Base-by-base conservation (phyloP, 495 filamentous ascomycete species). In the Trypethelium eluteriae region DNA sequence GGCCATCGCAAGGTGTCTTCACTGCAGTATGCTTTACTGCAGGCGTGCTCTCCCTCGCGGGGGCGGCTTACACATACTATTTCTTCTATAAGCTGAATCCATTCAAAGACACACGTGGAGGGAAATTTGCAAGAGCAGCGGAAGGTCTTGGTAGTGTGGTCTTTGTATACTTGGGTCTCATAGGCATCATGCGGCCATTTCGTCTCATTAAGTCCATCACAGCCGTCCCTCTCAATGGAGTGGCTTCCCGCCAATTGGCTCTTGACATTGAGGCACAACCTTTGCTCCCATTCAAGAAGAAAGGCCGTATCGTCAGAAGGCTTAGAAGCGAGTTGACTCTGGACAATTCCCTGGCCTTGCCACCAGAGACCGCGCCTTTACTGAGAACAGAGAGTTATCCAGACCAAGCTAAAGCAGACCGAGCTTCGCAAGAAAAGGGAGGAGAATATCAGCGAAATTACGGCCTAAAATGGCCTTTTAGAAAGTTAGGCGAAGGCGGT, bases 41-140 rank as follows among this genome's bases (percentile, higher is more conserved):
- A 12, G 64, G 44, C 49, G 32, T 63, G 39, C 62, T 66, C 57
- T 65, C 65, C 38, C 1, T 73, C 47, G 12, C 56, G 7, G 65
- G 68, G 59, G 36, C 16, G 14, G 18, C 65, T 6, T 25, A 66
- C 14, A 34, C 67, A 11, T 44, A 61, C 46, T 56, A 65, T 41
- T 36, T 62, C 44, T 71, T n/a, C 12, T 56, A 57, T 39, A 46
- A 39, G 44, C 38, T 39, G 36, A 64, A 6, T 12, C 5, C 66
- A 39, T 39, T 61, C 53, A 47, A 66, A 34, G 4, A 41, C 7
- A 44, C 53, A 12, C 36, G 1, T 10, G 34, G 16, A 32, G 38
- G 53, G 10, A 44, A 41, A 46, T 56, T 62, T n/a, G 35, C 44
- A 6, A 49, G 10, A 2, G 62, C 41, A 2, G 57, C 66, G 18